Evolutionary conservation across 2,329 filamentous ascomycete genomes (phyloP).

Genomic region (Aschersonia sp.): DNA sequence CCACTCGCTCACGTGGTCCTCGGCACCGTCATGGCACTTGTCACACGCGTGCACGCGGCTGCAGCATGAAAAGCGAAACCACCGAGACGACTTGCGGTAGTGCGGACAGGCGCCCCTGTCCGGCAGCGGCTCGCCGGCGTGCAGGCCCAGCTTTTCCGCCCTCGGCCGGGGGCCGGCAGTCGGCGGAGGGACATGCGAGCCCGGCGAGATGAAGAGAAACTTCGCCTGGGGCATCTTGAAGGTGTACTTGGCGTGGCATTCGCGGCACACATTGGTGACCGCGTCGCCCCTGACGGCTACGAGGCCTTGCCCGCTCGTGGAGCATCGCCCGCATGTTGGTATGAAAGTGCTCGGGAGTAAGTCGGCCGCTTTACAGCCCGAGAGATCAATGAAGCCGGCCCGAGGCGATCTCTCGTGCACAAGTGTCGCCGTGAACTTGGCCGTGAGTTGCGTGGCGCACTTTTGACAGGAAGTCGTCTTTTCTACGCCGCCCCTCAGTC

Average conservation of each 20-base stretch:
- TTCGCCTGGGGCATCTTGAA: constrained; percentile 68
- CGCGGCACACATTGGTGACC: constrained; percentile 59
- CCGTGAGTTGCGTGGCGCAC: constrained; percentile 36
- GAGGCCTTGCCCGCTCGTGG: constrained; percentile 52
- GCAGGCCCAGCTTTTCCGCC: constrained; percentile 40
- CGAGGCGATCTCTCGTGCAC: constrained; percentile 61
- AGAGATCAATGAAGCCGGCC: constrained; percentile 64
- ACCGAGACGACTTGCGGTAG: constrained; percentile 44
- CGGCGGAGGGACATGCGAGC: constrained; percentile 22
- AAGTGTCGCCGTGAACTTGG: constrained; percentile 49
- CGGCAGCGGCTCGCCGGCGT: constrained; percentile 41
- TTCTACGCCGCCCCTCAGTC: constrained; percentile 40
- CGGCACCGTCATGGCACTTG: constrained; percentile 58
- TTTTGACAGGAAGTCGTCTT: constrained; percentile 43
- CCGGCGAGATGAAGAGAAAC: constrained; percentile 55
- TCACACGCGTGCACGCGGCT: constrained; percentile 45
- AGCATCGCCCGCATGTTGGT: constrained; percentile 66
- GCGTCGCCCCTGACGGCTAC: constrained; percentile 61
- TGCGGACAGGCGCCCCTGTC: constrained; percentile 38
- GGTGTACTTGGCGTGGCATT: constrained; percentile 67
- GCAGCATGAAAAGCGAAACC: constrained; percentile 54
- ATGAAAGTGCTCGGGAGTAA: constrained; percentile 68
- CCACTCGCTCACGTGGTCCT: constrained; percentile 65
- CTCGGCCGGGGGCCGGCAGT: constrained; percentile 26
- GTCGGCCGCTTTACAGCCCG: constrained; percentile 60